A percentile compares a stretch with the other conserved stretches of the same genome.
Evolutionary conservation across 257 asterid genomes (phyloP).

Genomic region (Capsicum rhomboideum): DNA sequence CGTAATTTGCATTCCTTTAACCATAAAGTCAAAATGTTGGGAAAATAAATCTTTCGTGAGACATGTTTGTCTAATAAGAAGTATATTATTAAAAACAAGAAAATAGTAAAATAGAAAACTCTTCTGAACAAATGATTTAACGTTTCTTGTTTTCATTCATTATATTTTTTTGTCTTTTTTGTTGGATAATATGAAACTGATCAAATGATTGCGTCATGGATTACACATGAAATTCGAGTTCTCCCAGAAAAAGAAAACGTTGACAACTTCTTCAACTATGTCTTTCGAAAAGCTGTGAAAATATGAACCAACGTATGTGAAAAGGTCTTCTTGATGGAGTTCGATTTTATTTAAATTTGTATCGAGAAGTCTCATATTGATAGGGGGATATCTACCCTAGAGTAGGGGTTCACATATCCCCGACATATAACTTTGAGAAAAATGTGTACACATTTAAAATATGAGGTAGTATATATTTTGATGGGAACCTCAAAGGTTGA

Average conservation of each 20-base stretch:
- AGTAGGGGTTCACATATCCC: too few species aligned
- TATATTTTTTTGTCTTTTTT: neutral
- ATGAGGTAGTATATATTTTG: too few species aligned
- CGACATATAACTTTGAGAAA: too few species aligned
- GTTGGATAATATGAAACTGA: neutral
- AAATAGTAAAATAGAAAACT: neutral
- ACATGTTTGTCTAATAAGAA: neutral
- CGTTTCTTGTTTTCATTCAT: neutral
- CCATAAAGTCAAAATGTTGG: neutral
- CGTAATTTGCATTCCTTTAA: neutral
- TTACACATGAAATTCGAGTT: neutral
- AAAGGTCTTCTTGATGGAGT: neutral
- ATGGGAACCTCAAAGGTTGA: too few species aligned
- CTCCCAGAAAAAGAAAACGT: neutral
- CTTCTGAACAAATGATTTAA: neutral
- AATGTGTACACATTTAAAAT: too few species aligned
- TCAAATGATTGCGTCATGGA: neutral
- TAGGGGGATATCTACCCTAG: too few species aligned
- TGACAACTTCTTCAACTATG: neutral
- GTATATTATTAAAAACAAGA: neutral
- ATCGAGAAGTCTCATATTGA: rapidly evolving
- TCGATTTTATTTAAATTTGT: rapidly evolving
- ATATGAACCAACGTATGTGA: neutral
- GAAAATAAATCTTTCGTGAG: neutral
- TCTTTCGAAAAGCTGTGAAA: neutral